Evolutionary conservation across 371 early-diverging fungal species (phyloP).

Genomic region (Rhizopus sp.): DNA sequence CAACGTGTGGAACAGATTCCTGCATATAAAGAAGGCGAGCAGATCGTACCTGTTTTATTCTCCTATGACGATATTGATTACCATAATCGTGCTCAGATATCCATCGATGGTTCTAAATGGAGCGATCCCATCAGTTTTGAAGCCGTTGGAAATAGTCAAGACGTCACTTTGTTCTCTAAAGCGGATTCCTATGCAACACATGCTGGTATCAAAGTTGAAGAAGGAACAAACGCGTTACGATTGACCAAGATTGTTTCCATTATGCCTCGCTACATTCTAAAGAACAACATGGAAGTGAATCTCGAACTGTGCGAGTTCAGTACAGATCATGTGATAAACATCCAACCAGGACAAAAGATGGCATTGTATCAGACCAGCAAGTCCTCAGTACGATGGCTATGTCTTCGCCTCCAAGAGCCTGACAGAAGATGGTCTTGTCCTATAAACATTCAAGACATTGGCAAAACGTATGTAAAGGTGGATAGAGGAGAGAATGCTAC

Average conservation of each 20-base stretch:
- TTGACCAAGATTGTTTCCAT: slow-evolving; percentile 77
- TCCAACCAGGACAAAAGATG: slow-evolving; percentile 48
- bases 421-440: slow-evolving; percentile 75
- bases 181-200: slow-evolving; percentile 45
- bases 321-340: slow-evolving; percentile 14
- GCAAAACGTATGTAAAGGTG: slow-evolving; percentile 79
- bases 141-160: slow-evolving; percentile 76
- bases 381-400: slow-evolving; percentile 52
- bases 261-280: slow-evolving; percentile 81
- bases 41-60: slow-evolving; percentile 71
- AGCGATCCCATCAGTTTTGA: slow-evolving; percentile 83
- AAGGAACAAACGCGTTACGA: slow-evolving; percentile 60
- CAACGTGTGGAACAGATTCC: slow-evolving; percentile 16
- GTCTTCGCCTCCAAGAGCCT: slow-evolving; percentile 45
- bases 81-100: slow-evolving; percentile 70
- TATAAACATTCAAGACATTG: slow-evolving; percentile 80
- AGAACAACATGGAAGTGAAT: slow-evolving; percentile 66
- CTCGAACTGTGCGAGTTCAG: slow-evolving; percentile 63
- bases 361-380: slow-evolving; percentile 56
- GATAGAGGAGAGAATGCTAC: slow-evolving; percentile 44
- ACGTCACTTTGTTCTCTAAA: slow-evolving; percentile 54
- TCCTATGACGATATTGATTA: slow-evolving; percentile 76
- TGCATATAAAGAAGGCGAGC: slow-evolving; percentile 27
- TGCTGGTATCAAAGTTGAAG: slow-evolving; percentile 72
- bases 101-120: slow-evolving; percentile 73